Base-by-base conservation (phyloP, 495 filamentous ascomycete genomes). In the Aspergillus wentii region DNA sequence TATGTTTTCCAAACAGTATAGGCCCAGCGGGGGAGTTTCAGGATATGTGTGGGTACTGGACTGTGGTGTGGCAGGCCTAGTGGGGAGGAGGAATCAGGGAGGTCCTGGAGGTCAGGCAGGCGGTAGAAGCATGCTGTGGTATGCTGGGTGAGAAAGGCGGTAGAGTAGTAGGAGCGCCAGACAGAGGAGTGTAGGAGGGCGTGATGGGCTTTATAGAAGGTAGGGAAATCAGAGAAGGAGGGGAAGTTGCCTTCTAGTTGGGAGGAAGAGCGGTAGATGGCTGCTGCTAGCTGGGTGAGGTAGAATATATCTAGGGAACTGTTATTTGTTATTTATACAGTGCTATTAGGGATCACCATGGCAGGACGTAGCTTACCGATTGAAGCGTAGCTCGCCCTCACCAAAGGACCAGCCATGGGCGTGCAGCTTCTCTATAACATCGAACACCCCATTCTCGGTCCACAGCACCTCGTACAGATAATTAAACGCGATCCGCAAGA, bases 241-340 rank as follows among this genome's bases (percentile, higher is more conserved):
- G 21, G 30, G 30, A 35, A 51, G 39, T 41, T 51, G 51, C 55
- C 55, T 46, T 49, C 30, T 17, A 48, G 28, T 50, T 38, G 35
- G 31, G 30, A 21, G 42, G 41, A 43, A 30, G 33, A 43, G 42
- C 38, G 45, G 46, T 49, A 54, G 41, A 54, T 43, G 38, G 39
- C 50, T 40, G 50, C 50, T 38, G 46, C 46, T 33, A 54, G 22
- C 42, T 54, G 50, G 43, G 50, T 40, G 9, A 54, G 43, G 36
- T 50, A 49, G 39, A 54, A 54, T 21, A 50, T 20, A 44, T 54
- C 50, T 25, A 54, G 40, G 36, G 50, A 43, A 39, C 50, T 50
- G 17, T 52, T n/a, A 27, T 39, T 52, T 44, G 30, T 41, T 31
- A 41, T n/a, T n/a, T n/a, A n/a, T n/a, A n/a, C n/a, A n/a, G n/a